Evolutionary conservation across 1,284 basidiomycete species (phyloP).

Genomic region (Boletellus deceptivus): DNA sequence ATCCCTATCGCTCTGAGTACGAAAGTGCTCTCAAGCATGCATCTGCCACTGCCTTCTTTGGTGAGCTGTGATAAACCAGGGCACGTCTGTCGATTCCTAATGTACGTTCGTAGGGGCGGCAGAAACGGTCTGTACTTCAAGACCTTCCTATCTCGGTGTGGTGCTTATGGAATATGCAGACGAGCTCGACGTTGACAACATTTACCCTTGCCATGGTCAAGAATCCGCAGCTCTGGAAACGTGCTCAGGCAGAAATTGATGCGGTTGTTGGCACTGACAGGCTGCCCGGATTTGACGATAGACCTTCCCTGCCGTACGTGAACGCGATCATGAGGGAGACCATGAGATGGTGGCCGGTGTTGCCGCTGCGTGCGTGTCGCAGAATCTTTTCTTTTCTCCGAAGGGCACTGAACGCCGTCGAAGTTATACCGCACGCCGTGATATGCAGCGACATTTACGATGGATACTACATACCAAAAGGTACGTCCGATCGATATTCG

Average conservation of each 20-base stretch:
- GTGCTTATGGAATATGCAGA: not conserved
- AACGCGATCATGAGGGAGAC: conserved; percentile 38
- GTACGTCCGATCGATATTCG: not conserved
- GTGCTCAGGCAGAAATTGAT: not conserved
- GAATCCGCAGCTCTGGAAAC: not conserved
- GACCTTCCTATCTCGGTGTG: not conserved
- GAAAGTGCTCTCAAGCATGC: not conserved
- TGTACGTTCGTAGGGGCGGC: not conserved
- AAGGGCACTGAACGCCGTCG: not conserved
- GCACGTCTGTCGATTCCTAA: too few species aligned
- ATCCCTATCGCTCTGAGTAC: not conserved
- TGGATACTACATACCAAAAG: conserved; percentile 24
- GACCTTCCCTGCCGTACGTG: conserved; percentile 34
- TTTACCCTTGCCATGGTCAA: not conserved
- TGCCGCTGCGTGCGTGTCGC: conserved; percentile 12
- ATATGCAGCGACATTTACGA: conserved; percentile 16
- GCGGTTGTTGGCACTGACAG: not conserved
- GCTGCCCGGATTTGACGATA: not conserved
- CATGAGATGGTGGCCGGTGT: conserved; percentile 22
- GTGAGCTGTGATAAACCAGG: not conserved
- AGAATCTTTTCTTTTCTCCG: not conserved
- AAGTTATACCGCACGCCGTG: conserved; percentile 14
- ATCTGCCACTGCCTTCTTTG: not conserved
- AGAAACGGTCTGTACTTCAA: not conserved
- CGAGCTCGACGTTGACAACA: not conserved